Evolutionary conservation across 106 monocot genomes (phyloP).

Genomic region (Allium cepa): DNA sequence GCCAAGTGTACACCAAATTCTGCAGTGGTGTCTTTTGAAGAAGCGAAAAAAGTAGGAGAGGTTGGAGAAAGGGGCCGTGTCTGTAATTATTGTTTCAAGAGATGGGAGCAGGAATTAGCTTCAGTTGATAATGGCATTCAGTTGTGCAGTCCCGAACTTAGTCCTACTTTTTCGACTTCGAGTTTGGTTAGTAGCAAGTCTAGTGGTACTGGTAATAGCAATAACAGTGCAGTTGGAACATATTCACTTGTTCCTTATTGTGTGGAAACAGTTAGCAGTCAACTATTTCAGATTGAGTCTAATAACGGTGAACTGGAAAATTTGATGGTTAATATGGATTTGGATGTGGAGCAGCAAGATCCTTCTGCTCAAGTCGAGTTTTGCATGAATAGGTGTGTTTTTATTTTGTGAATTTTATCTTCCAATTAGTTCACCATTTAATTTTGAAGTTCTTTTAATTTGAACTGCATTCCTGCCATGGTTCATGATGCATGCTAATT

Average conservation of each 20-base stretch:
- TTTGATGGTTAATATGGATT: conserved; percentile 26
- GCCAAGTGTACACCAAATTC: conserved; percentile 72
- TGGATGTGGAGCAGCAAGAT: conserved; percentile 16
- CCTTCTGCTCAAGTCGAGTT: conserved; percentile 32
- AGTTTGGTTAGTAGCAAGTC: conserved; percentile 68
- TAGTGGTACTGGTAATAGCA: conserved; percentile 37
- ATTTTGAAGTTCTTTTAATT: neutral
- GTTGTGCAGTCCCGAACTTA: conserved; percentile 27
- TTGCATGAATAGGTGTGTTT: conserved; percentile 57
- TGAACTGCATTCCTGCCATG: no score
- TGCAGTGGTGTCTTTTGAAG: conserved; percentile 22
- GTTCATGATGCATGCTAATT: no score
- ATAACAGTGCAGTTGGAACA: conserved; percentile 21
- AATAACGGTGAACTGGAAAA: conserved; percentile 28
- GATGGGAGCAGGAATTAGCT: conserved; percentile 35
- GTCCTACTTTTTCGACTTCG: conserved; percentile 35
- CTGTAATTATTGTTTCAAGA: conserved; percentile 86
- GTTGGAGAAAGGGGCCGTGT: conserved; percentile 54
- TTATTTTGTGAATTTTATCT: neutral
- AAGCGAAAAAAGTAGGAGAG: conserved; percentile 15
- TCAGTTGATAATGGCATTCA: conserved; percentile 18
- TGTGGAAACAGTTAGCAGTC: conserved; percentile 18
- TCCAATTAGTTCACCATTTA: neutral
- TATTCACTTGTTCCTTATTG: conserved; percentile 17
- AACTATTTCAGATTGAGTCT: conserved; percentile 13